Percentiles rank a stretch among this genome's conserved stretches.
Conservation (phyloP, 345 rosid species). For the Eutrema yunnanense region DNA sequence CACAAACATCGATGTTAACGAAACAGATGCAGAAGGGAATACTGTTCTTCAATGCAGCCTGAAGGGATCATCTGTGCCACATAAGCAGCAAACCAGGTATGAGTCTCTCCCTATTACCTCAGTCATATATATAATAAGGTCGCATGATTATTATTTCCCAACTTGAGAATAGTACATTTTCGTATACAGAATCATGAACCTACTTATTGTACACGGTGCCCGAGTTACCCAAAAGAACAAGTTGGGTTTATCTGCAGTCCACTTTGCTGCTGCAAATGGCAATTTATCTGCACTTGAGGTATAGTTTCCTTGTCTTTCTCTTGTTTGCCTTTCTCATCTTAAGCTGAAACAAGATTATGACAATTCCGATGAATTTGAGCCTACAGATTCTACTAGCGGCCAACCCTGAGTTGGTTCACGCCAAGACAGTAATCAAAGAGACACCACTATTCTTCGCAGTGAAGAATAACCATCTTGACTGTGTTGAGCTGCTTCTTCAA, state of each 20-base stretch:
- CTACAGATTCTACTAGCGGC: constrained; percentile 44
- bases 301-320: constrained; percentile 4
- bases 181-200: constrained; percentile 49
- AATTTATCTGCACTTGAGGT: constrained; percentile 66
- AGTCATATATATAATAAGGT: background rate
- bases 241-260: constrained; percentile 64
- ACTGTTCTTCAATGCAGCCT: constrained; percentile 73
- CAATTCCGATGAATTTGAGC: constrained; percentile 17
- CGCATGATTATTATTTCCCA: background rate
- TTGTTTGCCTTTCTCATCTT: constrained; percentile 1
- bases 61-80: constrained; percentile 46
- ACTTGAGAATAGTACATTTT: constrained; percentile 5
- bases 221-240: constrained; percentile 51
- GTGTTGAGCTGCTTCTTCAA: constrained; percentile 65
- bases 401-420: constrained; percentile 47
- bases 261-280: constrained; percentile 78
- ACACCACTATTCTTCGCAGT: constrained; percentile 81
- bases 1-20: constrained; percentile 49
- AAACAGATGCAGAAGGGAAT: constrained; percentile 63
- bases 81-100: constrained; percentile 57
- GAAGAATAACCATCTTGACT: constrained; percentile 58
- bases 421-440: constrained; percentile 59
- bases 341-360: constrained; percentile 4
- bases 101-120: constrained; percentile 20
- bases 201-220: constrained; percentile 61